Base-by-base conservation (phyloP, 352 stramenopile genomes). In the Phytopythium cucurbitacearum region DNA sequence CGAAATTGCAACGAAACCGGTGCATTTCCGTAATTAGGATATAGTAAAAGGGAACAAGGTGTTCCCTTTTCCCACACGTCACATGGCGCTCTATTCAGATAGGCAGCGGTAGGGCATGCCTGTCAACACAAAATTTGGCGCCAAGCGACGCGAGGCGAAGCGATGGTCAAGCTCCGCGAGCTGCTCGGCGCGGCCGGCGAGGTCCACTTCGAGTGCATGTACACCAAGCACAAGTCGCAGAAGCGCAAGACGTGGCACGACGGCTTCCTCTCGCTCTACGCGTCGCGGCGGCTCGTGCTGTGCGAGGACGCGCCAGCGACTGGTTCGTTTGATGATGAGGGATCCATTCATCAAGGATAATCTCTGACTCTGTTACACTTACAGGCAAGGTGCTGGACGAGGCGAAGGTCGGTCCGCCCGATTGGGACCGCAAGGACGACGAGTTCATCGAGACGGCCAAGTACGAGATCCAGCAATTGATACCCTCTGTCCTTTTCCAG, bases 201-300 rank as follows among this genome's bases (percentile, higher is more conserved):
- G 55, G 66, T 69, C 50, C 59, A 72, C 55, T 87, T 71, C 60
- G 80, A 84, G 62, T 92, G 82, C 65, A 88, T 92, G 80, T 92
- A 91, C 72, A 92, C 82, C 40, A 94, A 89, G 64, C 74, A 94
- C 75, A 91, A 91, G 75, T 88, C 80, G 42, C 80, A 91, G 65
- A 94, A 94, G 69, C 69, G 71, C 56, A 94, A 94, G 64, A 68
- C 63, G 11, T 94, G 78, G 76, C 73, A 91, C 21, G 81, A 94
- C 50, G 84, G 80, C n/a, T 89, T 91, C 53, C 40, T 90, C 7
- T 46, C 59, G 47, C 65, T 89, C 3, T 65, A 69, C 43, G 67
- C 67, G n/a, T 78, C 80, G 28, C 65, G 71, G 7, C 78, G 67
- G 53, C 48, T 90, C 15, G 69, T 86, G 37, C 59, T 94, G 13